Base-by-base conservation (phyloP, 1,284 basidiomycete species). In the Puccinia hordei region DNA sequence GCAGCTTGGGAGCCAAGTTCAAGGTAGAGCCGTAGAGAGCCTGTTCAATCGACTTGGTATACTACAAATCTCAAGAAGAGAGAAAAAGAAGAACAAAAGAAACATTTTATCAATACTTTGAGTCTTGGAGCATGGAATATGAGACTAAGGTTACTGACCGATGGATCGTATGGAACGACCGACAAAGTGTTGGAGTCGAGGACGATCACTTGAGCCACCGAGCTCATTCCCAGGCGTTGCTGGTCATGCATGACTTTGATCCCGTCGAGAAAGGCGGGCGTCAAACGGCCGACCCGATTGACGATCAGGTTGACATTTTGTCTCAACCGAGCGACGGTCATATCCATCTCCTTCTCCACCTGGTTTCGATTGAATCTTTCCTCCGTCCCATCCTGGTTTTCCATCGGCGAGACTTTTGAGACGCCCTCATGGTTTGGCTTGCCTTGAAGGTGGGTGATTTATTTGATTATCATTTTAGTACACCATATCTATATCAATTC, bases 301-400 rank as follows among this genome's bases (percentile, higher is more conserved):
- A 75, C 73, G 44, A 75, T 75, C 33, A 44, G 38, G 41, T 75
- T 61, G 27, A 75, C 46, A 6, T 63, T 44, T 44, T 61, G 41
- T 57, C 73, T 59, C 27, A 75, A 27, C 17, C 57, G 53, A 15
- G 35, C 57, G 15, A 75, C 57, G 10, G 55, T 46, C 30, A 38
- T n/a, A 27, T 63, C 59, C 73, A 75, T 75, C n/a, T 75, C 57
- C 46, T 75, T 49, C 46, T 75, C 73, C n/a, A 75, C 57, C 30
- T 61, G 71, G 33, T 41, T 55, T 0, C 33, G 51, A 35, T 73
- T 38, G 71, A 73, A 73, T 44, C 55, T 35, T 49, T 73, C 71
- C 55, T 38, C 17, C 0, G 12, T 55, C 30, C 55, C 71, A 22
- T 24, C 53, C 49, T 49, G 65, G 24, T 68, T 49, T 9, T 13